Percentiles rank a stretch among this genome's conserved stretches.
Evolutionary conservation across 495 filamentous ascomycete species (phyloP).

Genomic region (Rusavskia elegans): DNA sequence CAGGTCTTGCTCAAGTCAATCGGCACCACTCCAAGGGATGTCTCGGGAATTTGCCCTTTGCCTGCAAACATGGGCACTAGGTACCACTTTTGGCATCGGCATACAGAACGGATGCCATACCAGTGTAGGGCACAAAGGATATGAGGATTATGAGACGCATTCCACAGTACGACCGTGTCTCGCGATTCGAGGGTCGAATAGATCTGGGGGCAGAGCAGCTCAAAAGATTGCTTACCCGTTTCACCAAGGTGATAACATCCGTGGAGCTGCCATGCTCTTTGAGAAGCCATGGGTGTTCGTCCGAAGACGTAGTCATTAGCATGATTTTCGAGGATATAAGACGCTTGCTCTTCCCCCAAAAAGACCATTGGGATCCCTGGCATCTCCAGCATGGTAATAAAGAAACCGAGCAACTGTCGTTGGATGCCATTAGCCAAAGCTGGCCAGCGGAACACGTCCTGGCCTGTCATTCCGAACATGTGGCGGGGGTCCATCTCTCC

Average conservation of each 20-base stretch:
- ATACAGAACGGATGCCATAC: no score
- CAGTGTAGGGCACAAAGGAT: no score
- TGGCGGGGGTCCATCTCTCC: slow-evolving; percentile 34
- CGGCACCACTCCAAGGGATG: no score
- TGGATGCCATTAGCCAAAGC: slow-evolving; percentile 32
- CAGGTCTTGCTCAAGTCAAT: no score
- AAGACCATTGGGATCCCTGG: slow-evolving; percentile 32
- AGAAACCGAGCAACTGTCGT: slow-evolving; percentile 28
- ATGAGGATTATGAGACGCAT: no score
- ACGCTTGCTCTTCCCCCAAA: slow-evolving; percentile 37
- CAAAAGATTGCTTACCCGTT: neutral
- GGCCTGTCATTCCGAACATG: slow-evolving; percentile 34
- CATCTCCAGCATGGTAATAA: slow-evolving; percentile 28
- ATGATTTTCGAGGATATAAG: slow-evolving; percentile 32
- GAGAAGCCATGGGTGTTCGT: slow-evolving; percentile 32
- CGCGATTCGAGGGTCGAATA: no score
- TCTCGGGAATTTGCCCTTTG: no score
- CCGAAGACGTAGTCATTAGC: slow-evolving; percentile 31
- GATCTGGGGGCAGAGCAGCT: no score
- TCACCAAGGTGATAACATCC: slow-evolving; percentile 33
- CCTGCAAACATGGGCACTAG: no score
- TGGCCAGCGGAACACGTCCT: slow-evolving; percentile 38
- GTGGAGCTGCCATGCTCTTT: slow-evolving; percentile 33
- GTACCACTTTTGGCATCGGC: no score
- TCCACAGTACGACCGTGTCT: no score